Conservation (phyloP, 768 basidiomycete species). For the Auricularia sp. region DNA sequence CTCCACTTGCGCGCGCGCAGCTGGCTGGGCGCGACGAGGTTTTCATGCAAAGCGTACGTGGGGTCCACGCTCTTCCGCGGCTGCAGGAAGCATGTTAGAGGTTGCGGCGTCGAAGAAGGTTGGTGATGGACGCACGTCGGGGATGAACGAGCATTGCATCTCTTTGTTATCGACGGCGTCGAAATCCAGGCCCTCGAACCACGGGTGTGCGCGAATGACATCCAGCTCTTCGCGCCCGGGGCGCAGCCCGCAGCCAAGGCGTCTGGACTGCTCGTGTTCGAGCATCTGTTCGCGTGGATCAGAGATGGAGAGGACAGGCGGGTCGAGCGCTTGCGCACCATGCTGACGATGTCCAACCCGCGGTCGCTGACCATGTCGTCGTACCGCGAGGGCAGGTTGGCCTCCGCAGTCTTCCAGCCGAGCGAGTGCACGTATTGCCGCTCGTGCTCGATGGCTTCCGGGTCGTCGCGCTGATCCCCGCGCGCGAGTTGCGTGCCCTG, state of each 20-base stretch:
- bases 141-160: constrained; percentile 28
- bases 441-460: not conserved
- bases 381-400: not conserved
- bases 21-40: constrained; percentile 34
- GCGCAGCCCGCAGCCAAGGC: constrained; percentile 25
- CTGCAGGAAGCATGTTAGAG: constrained; percentile 9
- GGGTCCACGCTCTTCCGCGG: constrained; percentile 21
- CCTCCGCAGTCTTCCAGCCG: not conserved
- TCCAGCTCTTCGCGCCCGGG: constrained; percentile 20
- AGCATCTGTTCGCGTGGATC: constrained; percentile 20
- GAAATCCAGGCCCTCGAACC: constrained; percentile 32
- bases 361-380: not conserved
- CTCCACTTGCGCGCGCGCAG: constrained; percentile 36
- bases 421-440: not conserved
- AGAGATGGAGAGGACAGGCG: too few relatives aligned
- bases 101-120: not conserved
- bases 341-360: not conserved
- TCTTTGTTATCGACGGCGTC: constrained; percentile 26
- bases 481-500: not conserved
- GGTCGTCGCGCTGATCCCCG: not conserved
- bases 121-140: constrained; percentile 20
- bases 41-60: constrained; percentile 35
- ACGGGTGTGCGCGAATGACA: constrained; percentile 29
- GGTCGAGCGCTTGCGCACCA: not conserved
- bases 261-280: constrained; percentile 29